phyloP scores from a whole-genome alignment of 116 monocot genomes.

The Dioscorea cayenensis region DNA sequence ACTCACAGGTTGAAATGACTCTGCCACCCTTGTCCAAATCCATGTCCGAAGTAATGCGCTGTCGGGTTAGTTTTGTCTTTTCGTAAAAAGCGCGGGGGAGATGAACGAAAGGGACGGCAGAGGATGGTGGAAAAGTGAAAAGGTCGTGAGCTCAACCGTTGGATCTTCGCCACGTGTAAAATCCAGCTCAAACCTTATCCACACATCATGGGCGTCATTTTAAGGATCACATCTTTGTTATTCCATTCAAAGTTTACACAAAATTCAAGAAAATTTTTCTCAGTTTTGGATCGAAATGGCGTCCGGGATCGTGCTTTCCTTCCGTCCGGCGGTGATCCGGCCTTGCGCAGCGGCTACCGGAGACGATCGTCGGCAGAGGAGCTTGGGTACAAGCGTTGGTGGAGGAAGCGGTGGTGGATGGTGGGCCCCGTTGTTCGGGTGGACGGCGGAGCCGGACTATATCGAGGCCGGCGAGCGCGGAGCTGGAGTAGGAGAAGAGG shows the following conservation, averaged over 20 bases:
- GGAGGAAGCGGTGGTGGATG: conserved; percentile 42
- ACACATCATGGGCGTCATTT: not conserved
- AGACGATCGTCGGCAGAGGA: not conserved
- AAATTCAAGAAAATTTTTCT: not conserved
- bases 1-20: not conserved
- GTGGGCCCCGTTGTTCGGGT: conserved; percentile 86
- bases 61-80: not conserved
- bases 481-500: not conserved
- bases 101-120: not conserved
- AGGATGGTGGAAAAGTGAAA: not conserved
- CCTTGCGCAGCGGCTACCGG: conserved; percentile 11
- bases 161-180: conserved; percentile 1
- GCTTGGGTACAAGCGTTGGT: conserved; percentile 6
- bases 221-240: not conserved
- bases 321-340: conserved; percentile 27
- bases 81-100: not conserved
- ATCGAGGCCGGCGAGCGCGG: conserved; percentile 14
- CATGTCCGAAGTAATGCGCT: not conserved
- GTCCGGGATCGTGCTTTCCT: conserved; percentile 24
- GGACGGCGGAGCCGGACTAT: conserved; percentile 62
- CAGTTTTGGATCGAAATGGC: conserved; percentile 16
- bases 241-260: not conserved
- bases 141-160: not conserved
- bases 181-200: not conserved
- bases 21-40: not conserved